Conservation (phyloP, 164 flowering plant species). For the Liquidambar formosana region DNA sequence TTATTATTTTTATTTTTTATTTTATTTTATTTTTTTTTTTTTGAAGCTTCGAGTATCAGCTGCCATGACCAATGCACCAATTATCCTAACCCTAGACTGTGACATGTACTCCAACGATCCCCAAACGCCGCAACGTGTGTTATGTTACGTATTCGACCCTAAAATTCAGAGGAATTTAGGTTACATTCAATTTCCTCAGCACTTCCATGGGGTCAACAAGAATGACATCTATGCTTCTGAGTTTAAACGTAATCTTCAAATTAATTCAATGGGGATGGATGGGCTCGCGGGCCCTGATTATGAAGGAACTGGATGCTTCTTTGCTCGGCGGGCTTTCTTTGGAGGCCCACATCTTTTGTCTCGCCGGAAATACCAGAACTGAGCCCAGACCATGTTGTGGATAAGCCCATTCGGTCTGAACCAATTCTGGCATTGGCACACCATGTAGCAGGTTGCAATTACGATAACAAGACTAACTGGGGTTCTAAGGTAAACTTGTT, state of each 20-base stretch:
- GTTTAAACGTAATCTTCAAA: slow-evolving; percentile 24
- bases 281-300: slow-evolving; percentile 51
- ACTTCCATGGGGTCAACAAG: slow-evolving; percentile 42
- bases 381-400: slow-evolving; percentile 17
- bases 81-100: slow-evolving; percentile 56
- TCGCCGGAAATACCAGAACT: slow-evolving; percentile 31
- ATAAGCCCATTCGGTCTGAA: slow-evolving; percentile 24
- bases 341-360: slow-evolving; percentile 36
- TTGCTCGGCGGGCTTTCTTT: slow-evolving; percentile 47
- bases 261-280: slow-evolving; percentile 59
- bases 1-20: too few relatives aligned
- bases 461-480: slow-evolving; percentile 54
- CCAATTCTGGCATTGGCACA: slow-evolving; percentile 35
- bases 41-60: slow-evolving; percentile 62
- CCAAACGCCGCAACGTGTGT: slow-evolving; percentile 35
- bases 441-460: slow-evolving; percentile 49
- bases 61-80: slow-evolving; percentile 62
- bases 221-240: slow-evolving; percentile 50
- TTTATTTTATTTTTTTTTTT: background rate
- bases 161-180: slow-evolving; percentile 26
- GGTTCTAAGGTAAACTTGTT: slow-evolving; percentile 76
- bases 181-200: slow-evolving; percentile 66
- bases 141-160: slow-evolving; percentile 56
- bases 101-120: slow-evolving; percentile 77
- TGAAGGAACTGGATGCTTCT: slow-evolving; percentile 66